Evolutionary conservation across 2,329 filamentous ascomycete species (phyloP).

Genomic region (Penicillium sclerotigenum): DNA sequence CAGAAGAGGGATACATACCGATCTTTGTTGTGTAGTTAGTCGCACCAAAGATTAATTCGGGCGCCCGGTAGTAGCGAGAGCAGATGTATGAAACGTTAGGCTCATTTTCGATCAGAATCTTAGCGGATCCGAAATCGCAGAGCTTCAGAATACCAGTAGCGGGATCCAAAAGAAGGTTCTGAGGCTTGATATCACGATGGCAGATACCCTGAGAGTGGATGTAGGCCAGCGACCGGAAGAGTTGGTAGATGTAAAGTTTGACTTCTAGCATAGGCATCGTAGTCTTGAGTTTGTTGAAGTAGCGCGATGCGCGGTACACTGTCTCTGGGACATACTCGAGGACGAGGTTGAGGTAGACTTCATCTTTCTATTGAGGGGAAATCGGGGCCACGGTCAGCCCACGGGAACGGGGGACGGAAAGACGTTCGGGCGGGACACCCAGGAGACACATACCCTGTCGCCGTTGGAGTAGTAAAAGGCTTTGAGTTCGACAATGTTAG

Average conservation of each 20-base stretch:
- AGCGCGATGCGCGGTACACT: slow-evolving; percentile 93
- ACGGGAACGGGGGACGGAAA: slow-evolving; percentile 2
- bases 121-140: slow-evolving; percentile 97
- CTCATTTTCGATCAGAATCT: slow-evolving; percentile 97
- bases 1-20: slow-evolving; percentile 58
- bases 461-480: slow-evolving; percentile 99
- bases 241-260: slow-evolving; percentile 99
- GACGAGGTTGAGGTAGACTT: slow-evolving; percentile 97
- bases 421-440: neutral
- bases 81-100: slow-evolving; percentile 99
- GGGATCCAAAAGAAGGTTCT: slow-evolving; percentile 92
- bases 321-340: slow-evolving; percentile 98
- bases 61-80: slow-evolving; percentile 96
- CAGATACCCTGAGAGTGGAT: slow-evolving; percentile 99
- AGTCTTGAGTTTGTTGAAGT: slow-evolving; percentile 99
- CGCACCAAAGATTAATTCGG: slow-evolving; percentile 95
- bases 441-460: slow-evolving; percentile 69
- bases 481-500: slow-evolving; percentile 98
- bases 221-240: slow-evolving; percentile 96
- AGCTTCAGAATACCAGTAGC: slow-evolving; percentile 89
- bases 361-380: slow-evolving; percentile 68
- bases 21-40: slow-evolving; percentile 99
- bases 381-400: slow-evolving; percentile 2
- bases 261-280: slow-evolving; percentile 99
- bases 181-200: slow-evolving; percentile 98